phyloP scores from a whole-genome alignment of 2,329 filamentous ascomycete species.

The Pyrenophora teres region DNA sequence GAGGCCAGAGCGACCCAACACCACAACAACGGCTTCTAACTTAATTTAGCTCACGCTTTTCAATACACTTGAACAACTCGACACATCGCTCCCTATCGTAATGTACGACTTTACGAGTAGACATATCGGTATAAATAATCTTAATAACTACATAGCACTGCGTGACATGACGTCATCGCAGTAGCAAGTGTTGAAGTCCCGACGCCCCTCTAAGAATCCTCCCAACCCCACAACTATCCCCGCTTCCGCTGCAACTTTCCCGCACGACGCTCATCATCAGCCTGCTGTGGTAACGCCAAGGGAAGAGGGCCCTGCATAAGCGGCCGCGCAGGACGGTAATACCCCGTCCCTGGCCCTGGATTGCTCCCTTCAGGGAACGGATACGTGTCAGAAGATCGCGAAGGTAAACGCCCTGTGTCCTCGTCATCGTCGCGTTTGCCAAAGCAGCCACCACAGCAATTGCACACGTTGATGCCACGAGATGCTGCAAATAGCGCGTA shows the following conservation, averaged over 20 bases:
- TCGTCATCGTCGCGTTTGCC: not conserved
- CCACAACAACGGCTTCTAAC: no score
- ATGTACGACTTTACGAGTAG: no score
- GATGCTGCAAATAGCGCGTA: constrained; percentile 2
- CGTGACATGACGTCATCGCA: not conserved
- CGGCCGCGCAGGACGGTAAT: not conserved
- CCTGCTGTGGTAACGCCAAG: not conserved
- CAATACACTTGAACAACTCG: no score
- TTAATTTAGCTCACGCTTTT: no score
- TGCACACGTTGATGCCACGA: constrained; percentile 11
- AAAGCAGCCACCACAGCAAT: constrained; percentile 5
- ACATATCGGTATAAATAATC: no score
- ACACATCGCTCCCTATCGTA: no score
- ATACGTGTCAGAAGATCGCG: constrained; percentile 1
- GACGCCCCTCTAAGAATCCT: not conserved
- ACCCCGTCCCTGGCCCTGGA: not conserved
- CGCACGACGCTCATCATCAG: not conserved
- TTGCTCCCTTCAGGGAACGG: not conserved
- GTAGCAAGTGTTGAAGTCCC: not conserved
- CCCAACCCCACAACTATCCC: not conserved
- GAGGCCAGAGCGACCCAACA: no score
- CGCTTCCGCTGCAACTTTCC: not conserved
- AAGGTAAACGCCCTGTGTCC: not conserved
- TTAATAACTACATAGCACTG: no score
- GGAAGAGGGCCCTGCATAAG: not conserved